Conservation (phyloP, 1,139 yeast genomes). For the Starmera stellimalicola region DNA sequence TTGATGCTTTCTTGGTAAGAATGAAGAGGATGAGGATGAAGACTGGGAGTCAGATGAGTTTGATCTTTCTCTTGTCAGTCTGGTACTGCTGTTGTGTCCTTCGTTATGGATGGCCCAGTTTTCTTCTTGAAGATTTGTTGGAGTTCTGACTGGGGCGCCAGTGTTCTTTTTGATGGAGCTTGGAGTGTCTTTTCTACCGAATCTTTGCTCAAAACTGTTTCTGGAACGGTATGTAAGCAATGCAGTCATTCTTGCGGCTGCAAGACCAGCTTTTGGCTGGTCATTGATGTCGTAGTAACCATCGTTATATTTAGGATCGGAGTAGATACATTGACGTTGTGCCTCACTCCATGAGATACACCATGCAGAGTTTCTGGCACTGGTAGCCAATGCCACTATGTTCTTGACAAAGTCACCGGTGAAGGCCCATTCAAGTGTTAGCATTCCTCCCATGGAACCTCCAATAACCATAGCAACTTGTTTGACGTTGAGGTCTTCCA, state of each 20-base stretch:
- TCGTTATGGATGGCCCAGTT: conserved; percentile 60
- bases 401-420: conserved; percentile 66
- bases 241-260: conserved; percentile 98
- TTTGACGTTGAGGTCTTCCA: conserved; percentile 64
- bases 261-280: conserved; percentile 78
- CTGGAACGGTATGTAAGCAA: conserved; percentile 85
- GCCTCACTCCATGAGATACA: conserved; percentile 99
- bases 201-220: conserved; percentile 82
- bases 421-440: conserved; percentile 79
- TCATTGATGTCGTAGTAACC: conserved; percentile 74
- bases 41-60: conserved; percentile 18
- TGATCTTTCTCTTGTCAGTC: conserved; percentile 11
- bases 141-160: conserved; percentile 19
- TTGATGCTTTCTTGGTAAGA: conserved; percentile 33
- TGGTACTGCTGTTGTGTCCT: conserved; percentile 33
- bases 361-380: conserved; percentile 96
- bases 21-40: conserved; percentile 8
- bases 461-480: conserved; percentile 83
- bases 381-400: conserved; percentile 82
- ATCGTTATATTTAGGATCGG: conserved; percentile 85
- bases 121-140: conserved; percentile 35
- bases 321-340: conserved; percentile 89
- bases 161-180: background rate
- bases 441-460: conserved; percentile 99
- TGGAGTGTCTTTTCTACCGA: conserved; percentile 67